Conservation (phyloP, 108 stramenopile genomes). For the Aureococcus anophagefferens region DNA sequence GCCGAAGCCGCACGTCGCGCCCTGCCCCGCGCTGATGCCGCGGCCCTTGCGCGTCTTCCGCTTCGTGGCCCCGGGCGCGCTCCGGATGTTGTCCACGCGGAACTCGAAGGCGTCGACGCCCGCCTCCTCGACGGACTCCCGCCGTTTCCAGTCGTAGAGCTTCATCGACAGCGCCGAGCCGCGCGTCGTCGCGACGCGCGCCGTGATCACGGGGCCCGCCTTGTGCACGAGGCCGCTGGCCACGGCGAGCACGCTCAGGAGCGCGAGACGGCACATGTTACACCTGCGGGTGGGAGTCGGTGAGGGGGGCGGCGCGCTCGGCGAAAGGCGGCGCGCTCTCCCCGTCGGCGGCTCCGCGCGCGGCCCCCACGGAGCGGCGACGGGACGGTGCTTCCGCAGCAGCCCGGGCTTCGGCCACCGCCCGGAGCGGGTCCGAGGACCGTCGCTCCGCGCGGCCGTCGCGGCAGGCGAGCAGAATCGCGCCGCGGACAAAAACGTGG, state of each 20-base stretch:
- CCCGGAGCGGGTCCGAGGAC: too few species aligned
- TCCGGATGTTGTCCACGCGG: slow-evolving; percentile 58
- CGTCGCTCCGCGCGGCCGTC: too few species aligned
- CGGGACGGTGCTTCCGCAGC: too few species aligned
- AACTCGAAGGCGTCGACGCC: slow-evolving; percentile 56
- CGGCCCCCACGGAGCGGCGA: too few species aligned
- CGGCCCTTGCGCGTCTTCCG: slow-evolving; percentile 80
- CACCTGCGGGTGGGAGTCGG: too few species aligned
- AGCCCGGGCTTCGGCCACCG: too few species aligned
- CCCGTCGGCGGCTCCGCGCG: too few species aligned
- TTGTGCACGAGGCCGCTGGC: not conserved
- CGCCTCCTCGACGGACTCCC: slow-evolving; percentile 62
- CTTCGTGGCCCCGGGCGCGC: slow-evolving; percentile 72
- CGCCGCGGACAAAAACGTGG: too few species aligned
- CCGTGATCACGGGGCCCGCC: not conserved
- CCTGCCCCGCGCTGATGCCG: slow-evolving; percentile 91
- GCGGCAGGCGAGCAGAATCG: too few species aligned
- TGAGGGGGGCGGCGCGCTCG: too few species aligned
- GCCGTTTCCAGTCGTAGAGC: slow-evolving; percentile 88
- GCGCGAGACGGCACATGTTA: not conserved
- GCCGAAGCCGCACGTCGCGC: slow-evolving; percentile 89
- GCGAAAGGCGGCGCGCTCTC: too few species aligned
- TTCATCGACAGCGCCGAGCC: slow-evolving; percentile 49
- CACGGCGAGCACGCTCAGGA: not conserved
- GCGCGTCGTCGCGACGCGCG: not conserved